A percentile compares a stretch with the other conserved stretches of the same genome.
phyloP scores from a whole-genome alignment of 2,329 filamentous ascomycete genomes.

The Acrocalymma vagum region DNA sequence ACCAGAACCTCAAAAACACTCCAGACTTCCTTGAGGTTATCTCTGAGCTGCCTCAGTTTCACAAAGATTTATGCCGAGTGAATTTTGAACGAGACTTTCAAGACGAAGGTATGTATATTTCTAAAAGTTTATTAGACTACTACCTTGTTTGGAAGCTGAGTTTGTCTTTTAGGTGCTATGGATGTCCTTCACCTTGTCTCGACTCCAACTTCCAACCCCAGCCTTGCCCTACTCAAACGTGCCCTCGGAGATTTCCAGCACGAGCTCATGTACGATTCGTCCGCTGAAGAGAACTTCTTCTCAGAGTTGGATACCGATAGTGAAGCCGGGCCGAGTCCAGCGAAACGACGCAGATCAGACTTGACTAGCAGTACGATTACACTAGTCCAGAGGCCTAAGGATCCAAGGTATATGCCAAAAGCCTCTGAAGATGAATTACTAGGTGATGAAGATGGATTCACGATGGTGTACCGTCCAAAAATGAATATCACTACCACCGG shows the following conservation, averaged over 20 bases:
- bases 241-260: constrained; percentile 25
- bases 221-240: constrained; percentile 12
- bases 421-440: not conserved
- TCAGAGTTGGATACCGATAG: not conserved
- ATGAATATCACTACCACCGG: too few species aligned
- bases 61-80: constrained; percentile 50
- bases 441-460: constrained; percentile 12
- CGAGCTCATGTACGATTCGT: constrained; percentile 12
- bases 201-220: constrained; percentile 13
- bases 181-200: constrained; percentile 19
- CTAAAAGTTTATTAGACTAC: constrained; percentile 5
- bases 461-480: constrained; percentile 3
- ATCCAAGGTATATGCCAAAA: not conserved
- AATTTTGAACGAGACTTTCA: constrained; percentile 48
- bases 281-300: constrained; percentile 3
- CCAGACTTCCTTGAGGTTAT: constrained; percentile 47
- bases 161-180: constrained; percentile 12
- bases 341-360: constrained; percentile 4
- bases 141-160: not conserved
- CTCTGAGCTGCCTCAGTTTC: constrained; percentile 48
- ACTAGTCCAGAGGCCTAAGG: not conserved
- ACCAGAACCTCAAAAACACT: constrained; percentile 46
- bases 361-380: not conserved
- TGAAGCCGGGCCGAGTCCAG: not conserved
- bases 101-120: constrained; percentile 49